Evolutionary conservation across 108 stramenopile genomes (phyloP).

Genomic region (Schizochytrium sp.): DNA sequence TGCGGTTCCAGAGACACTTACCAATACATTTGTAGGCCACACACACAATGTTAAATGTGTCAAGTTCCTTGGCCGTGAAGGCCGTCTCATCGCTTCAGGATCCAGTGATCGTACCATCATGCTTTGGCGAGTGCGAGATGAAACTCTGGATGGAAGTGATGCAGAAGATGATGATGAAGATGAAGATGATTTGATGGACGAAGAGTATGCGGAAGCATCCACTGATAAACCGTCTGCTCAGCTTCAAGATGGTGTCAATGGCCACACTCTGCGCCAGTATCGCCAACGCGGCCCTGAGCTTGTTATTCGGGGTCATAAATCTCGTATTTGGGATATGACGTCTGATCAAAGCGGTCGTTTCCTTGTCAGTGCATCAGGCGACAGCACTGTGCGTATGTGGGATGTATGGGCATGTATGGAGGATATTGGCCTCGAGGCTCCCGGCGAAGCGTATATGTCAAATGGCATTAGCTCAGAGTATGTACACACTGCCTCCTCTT

Average conservation of each 20-base stretch:
- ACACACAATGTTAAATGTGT: slow-evolving; percentile 57
- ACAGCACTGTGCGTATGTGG: slow-evolving; percentile 53
- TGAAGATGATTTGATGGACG: neutral
- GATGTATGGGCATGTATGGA: slow-evolving; percentile 54
- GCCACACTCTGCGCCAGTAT: slow-evolving; percentile 29
- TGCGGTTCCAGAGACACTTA: slow-evolving; percentile 21
- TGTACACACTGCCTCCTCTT: neutral
- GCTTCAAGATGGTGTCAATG: neutral
- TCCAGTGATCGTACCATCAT: slow-evolving; percentile 56
- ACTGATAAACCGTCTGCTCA: neutral
- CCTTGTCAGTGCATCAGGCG: slow-evolving; percentile 36
- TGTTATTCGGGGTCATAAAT: slow-evolving; percentile 47
- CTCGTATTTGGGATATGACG: slow-evolving; percentile 14
- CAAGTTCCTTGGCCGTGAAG: slow-evolving; percentile 44
- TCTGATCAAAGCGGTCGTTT: slow-evolving; percentile 27
- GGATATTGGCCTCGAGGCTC: neutral
- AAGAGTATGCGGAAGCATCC: neutral
- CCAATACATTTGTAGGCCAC: slow-evolving; percentile 28
- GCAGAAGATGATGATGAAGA: slow-evolving; percentile 40
- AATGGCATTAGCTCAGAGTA: neutral
- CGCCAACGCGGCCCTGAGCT: slow-evolving; percentile 41
- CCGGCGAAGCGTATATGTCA: neutral
- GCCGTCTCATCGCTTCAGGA: slow-evolving; percentile 48
- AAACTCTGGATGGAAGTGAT: slow-evolving; percentile 11
- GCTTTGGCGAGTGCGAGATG: slow-evolving; percentile 38